Conservation (phyloP, 345 rosid species). For the Cardamine chenopodiifolia region DNA sequence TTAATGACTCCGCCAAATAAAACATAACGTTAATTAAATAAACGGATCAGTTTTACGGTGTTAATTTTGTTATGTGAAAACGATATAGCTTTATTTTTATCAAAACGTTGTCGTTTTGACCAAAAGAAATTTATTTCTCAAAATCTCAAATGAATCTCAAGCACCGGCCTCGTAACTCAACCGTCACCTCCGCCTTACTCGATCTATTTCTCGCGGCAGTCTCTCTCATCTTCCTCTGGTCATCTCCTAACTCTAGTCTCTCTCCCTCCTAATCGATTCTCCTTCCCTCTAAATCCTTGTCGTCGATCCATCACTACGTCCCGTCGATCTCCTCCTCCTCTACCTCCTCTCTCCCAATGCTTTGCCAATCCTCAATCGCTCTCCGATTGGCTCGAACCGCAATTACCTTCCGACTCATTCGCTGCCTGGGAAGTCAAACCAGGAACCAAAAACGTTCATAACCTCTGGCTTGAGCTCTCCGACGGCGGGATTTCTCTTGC, state of each 20-base stretch:
- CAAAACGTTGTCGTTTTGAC: too few species aligned
- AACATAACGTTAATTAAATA: too few species aligned
- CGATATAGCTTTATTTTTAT: too few species aligned
- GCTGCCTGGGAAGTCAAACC: slow-evolving; percentile 89
- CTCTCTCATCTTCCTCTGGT: slow-evolving; percentile 47
- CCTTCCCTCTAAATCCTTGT: slow-evolving; percentile 50
- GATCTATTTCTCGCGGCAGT: slow-evolving; percentile 53
- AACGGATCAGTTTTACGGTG: too few species aligned
- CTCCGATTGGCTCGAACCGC: slow-evolving; percentile 84
- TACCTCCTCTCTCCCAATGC: slow-evolving; percentile 31
- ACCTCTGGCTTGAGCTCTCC: slow-evolving; percentile 92
- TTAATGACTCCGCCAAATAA: too few species aligned
- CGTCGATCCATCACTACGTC: slow-evolving; percentile 50
- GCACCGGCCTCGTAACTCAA: slow-evolving; percentile 29
- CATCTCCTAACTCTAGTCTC: slow-evolving; percentile 43
- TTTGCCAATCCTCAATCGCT: slow-evolving; percentile 79
- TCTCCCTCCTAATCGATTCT: slow-evolving; percentile 43
- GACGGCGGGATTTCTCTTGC: slow-evolving; percentile 75
- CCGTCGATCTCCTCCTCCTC: slow-evolving; percentile 47
- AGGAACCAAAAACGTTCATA: slow-evolving; percentile 96
- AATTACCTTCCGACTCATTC: slow-evolving; percentile 77
- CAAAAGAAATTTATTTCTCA: too few species aligned
- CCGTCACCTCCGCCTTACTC: slow-evolving; percentile 42
- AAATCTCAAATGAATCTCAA: too few species aligned
- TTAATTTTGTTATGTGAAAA: too few species aligned